These are phyloP conservation scores for Eucalyptus curtisii DNA, from an alignment of 345 rosid species.

Conservation along the genomic window DNA sequence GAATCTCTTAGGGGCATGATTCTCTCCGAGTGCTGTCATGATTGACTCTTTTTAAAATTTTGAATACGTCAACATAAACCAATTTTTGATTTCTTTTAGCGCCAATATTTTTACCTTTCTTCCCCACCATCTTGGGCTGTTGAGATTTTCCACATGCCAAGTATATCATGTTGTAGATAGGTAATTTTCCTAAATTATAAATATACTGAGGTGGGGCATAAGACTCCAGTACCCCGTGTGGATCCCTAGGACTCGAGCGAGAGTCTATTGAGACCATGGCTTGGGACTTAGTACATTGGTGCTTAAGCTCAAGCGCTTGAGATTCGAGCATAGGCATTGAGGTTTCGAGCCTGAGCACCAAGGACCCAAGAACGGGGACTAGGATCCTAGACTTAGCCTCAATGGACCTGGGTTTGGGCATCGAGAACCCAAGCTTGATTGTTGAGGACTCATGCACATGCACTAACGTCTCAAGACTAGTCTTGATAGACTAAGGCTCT, in stretches of 20 bases:
- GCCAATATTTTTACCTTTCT: not conserved
- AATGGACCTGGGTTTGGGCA: not conserved
- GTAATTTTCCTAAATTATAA: not conserved
- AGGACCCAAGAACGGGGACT: fast-evolving
- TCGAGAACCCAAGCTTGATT: not conserved
- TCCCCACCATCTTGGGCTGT: not conserved
- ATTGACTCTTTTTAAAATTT: not conserved
- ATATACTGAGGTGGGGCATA: fast-evolving
- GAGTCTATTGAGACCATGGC: not conserved
- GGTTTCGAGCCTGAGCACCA: fast-evolving
- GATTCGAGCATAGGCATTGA: fast-evolving
- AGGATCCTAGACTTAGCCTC: fast-evolving
- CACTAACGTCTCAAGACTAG: not conserved
- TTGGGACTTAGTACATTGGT: not conserved
- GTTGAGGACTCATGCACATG: not conserved
- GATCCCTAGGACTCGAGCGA: fast-evolving
- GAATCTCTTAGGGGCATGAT: not conserved
- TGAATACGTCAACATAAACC: not conserved
- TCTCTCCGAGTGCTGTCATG: not conserved
- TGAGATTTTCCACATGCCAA: not conserved
- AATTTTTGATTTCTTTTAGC: not conserved
- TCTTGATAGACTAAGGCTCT: not conserved
- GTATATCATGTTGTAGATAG: fast-evolving
- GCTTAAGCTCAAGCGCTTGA: fast-evolving
- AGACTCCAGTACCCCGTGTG: fast-evolving